Percentiles rank a stretch among this genome's conserved stretches.
phyloP scores from a whole-genome alignment of 169 alveolate genomes.

The Perkinsus marinus region DNA sequence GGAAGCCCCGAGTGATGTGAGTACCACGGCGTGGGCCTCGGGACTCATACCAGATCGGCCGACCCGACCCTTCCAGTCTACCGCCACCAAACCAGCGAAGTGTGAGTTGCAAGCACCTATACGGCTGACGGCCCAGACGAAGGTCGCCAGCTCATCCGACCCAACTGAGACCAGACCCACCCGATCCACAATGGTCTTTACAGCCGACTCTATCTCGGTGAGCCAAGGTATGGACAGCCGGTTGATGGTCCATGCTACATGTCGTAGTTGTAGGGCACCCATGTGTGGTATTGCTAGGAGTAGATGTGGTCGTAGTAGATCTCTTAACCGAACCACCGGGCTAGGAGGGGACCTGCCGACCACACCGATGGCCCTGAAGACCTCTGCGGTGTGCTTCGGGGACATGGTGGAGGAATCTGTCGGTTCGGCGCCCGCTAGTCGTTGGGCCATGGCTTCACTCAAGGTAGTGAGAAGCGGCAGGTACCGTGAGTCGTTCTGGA shows the following conservation, averaged over 20 bases:
- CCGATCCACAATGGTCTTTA: not conserved
- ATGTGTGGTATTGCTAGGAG: not conserved
- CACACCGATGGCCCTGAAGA: not conserved
- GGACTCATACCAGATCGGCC: not conserved
- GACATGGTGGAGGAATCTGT: not conserved
- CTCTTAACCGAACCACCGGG: not conserved
- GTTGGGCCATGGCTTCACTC: not conserved
- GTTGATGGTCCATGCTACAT: not conserved
- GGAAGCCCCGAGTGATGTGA: not conserved
- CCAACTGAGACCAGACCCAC: not conserved
- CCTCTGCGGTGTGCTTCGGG: not conserved
- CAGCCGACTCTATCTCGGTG: not conserved
- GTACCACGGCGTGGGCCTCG: not conserved
- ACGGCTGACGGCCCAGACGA: not conserved
- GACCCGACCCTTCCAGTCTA: not conserved
- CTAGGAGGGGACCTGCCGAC: not conserved
- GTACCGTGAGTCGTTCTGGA: not conserved
- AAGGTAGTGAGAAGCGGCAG: not conserved
- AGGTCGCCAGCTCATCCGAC: not conserved
- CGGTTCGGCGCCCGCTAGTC: not conserved
- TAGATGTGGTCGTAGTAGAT: not conserved
- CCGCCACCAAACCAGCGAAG: not conserved
- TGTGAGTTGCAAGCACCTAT: not conserved
- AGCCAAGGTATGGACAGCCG: not conserved
- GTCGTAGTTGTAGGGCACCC: not conserved